phyloP scores from a whole-genome alignment of 1,284 basidiomycete species.

The Apiotrichum porosum region DNA sequence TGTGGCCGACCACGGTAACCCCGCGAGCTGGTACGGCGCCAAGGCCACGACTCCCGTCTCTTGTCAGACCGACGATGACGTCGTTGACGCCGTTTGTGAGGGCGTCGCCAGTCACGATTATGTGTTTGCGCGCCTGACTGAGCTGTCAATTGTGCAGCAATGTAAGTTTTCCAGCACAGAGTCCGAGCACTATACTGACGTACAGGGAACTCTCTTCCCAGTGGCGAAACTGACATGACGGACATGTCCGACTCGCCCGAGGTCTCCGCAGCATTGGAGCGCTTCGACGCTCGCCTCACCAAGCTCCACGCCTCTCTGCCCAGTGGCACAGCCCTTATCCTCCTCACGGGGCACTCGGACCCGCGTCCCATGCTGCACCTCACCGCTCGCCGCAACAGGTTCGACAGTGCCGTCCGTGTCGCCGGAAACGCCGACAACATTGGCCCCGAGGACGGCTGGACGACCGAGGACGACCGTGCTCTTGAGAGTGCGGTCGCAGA shows the following conservation, averaged over 20 bases:
- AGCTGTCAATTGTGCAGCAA: conserved; percentile 65
- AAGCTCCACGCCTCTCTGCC: conserved; percentile 66
- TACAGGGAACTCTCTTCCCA: conserved; percentile 11
- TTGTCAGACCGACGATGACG: conserved; percentile 69
- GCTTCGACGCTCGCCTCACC: conserved; percentile 60
- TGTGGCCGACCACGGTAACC: conserved; percentile 79
- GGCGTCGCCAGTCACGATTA: conserved; percentile 67
- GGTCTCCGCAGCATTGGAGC: conserved; percentile 26
- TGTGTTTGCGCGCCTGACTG: conserved; percentile 73
- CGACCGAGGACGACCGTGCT: conserved; percentile 64
- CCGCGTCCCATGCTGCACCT: conserved; percentile 70
- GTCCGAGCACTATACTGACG: not conserved
- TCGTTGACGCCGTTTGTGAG: conserved; percentile 59
- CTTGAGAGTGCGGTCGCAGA: conserved; percentile 72
- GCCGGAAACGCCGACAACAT: conserved; percentile 45
- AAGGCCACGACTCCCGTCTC: conserved; percentile 70
- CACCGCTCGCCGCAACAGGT: conserved; percentile 62
- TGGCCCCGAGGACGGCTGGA: conserved; percentile 59
- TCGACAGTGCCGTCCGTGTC: conserved; percentile 64
- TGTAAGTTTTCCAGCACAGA: conserved; percentile 57
- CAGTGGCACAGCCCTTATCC: conserved; percentile 67
- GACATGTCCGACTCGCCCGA: conserved; percentile 5
- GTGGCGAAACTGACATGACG: not conserved
- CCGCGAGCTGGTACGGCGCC: conserved; percentile 69
- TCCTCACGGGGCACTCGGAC: conserved; percentile 82